Base-by-base conservation (phyloP, 805 yeast species). In the Yueomyces sp. region DNA sequence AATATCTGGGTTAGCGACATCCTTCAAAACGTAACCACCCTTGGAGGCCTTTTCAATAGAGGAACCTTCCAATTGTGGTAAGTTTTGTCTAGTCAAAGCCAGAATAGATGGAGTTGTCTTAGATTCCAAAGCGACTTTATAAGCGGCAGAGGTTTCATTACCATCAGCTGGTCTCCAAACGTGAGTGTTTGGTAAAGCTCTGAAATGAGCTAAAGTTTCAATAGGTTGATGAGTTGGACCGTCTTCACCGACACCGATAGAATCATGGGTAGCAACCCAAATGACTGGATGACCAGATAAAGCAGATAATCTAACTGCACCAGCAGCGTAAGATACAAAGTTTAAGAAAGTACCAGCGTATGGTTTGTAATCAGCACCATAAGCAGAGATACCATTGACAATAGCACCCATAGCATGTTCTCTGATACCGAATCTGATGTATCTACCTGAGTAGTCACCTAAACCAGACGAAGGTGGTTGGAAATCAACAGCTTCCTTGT, bases 371-470 rank as follows among this genome's bases (percentile, higher is more conserved):
- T 85, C 85, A 51, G 83, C 84, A 51, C 80, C 80, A 61, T 70
- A 90, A 44, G 96, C 96, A 47, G 92, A 74, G 56, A 90, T 83
- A 81, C 98, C 98, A 70, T 92, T 90, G 79, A 88, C 76, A 66
- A 88, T 83, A 52, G 96, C 96, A 71, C 95, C 96, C 96, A 90
- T 87, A 67, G 85, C 96, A 70, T 92, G 97, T 75, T 90, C 98
- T 71, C 98, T 83, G 52, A 90, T 95, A 80, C 98, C 98, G 66
- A 81, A 90, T 72, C 96, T 82, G 68, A 90, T 74, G 73, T 90
- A 90, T 65, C 95, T 81, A 64, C 98, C 98, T 46, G 78, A 51
- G 74, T 81, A 88, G 60, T 78, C 78, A 67, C 97, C 97, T 53
- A 85, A 70, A 40, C 79, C 79, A 47, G 86, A 68, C 45, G 77